phyloP scores from a whole-genome alignment of 495 filamentous ascomycete species.

The Xylaria intraflava region DNA sequence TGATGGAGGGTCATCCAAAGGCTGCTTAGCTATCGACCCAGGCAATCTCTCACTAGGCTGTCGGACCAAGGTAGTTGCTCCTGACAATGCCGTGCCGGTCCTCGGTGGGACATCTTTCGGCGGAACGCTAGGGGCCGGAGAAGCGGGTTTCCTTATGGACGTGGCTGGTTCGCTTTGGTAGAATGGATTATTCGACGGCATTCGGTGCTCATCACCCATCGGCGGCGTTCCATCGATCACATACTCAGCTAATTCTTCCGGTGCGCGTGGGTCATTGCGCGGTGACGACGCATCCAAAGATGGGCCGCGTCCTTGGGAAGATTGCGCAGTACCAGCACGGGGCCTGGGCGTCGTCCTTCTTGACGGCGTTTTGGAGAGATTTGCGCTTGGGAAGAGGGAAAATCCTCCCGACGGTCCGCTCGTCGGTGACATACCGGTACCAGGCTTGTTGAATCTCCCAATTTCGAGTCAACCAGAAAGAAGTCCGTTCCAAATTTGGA shows the following conservation, averaged over 20 bases:
- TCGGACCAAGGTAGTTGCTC: conserved; percentile 44
- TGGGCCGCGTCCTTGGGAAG: conserved; percentile 25
- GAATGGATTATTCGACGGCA: conserved; percentile 22
- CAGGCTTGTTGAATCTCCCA: conserved; percentile 5
- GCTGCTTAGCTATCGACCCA: conserved; percentile 44
- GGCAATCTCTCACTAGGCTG: conserved; percentile 40
- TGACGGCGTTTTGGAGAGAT: conserved; percentile 21
- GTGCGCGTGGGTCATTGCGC: conserved; percentile 28
- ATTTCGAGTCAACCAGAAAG: background rate
- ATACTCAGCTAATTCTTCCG: conserved; percentile 29
- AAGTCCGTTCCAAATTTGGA: background rate
- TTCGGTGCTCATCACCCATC: conserved; percentile 5
- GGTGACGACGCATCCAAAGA: conserved; percentile 26
- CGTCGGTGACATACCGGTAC: conserved; percentile 25
- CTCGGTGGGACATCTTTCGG: conserved; percentile 32
- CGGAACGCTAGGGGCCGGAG: conserved; percentile 11
- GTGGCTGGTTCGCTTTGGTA: conserved; percentile 28
- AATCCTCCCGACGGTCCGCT: conserved; percentile 38
- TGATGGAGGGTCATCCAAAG: conserved; percentile 26
- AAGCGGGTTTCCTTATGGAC: conserved; percentile 21
- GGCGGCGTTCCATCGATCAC: conserved; percentile 31
- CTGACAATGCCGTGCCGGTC: conserved; percentile 45
- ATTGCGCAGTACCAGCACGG: conserved; percentile 33
- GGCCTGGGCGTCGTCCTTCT: conserved; percentile 33
- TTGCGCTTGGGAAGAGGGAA: conserved; percentile 46